A percentile compares a stretch with the other conserved stretches of the same genome.
These are phyloP conservation scores for Cladophialophora psammophila DNA, from an alignment of 2,329 filamentous ascomycete species.

Conservation along the genomic window DNA sequence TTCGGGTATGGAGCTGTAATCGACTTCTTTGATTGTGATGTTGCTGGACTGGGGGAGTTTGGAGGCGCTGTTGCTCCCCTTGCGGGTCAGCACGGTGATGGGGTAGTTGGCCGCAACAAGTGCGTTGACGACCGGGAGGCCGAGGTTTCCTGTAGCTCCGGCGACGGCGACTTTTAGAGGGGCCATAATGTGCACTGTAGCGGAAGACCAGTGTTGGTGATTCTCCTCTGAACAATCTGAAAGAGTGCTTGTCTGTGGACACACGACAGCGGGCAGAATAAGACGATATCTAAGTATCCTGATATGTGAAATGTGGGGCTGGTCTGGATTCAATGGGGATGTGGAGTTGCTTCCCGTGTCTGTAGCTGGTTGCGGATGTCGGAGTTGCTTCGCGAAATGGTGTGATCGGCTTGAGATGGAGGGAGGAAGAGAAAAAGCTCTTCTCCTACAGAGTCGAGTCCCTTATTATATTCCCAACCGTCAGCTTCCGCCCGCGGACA, in stretches of 20 bases:
- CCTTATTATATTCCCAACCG: not conserved
- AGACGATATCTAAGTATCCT: not conserved
- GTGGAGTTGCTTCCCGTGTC: constrained; percentile 13
- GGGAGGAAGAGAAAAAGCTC: not conserved
- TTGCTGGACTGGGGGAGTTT: constrained; percentile 28
- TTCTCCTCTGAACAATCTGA: not conserved
- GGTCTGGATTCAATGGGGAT: constrained; percentile 15
- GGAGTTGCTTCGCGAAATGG: constrained; percentile 5
- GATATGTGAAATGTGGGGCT: constrained; percentile 14
- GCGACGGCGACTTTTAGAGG: constrained; percentile 37
- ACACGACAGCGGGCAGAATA: not conserved
- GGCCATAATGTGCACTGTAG: constrained; percentile 16
- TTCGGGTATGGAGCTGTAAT: constrained; percentile 43
- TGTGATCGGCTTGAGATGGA: constrained; percentile 5
- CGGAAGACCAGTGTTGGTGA: not conserved
- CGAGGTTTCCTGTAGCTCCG: constrained; percentile 39
- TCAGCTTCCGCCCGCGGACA: not conserved
- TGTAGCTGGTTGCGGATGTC: constrained; percentile 4
- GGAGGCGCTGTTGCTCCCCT: constrained; percentile 26
- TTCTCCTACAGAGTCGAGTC: not conserved
- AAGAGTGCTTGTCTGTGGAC: not conserved
- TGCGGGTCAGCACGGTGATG: constrained; percentile 35
- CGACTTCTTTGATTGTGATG: constrained; percentile 40
- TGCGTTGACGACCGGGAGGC: constrained; percentile 29
- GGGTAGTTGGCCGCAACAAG: constrained; percentile 32